A percentile compares a stretch with the other conserved stretches of the same genome.
Conservation (phyloP, 139 green algal genomes). For the Chlamydomonas eustigma region DNA sequence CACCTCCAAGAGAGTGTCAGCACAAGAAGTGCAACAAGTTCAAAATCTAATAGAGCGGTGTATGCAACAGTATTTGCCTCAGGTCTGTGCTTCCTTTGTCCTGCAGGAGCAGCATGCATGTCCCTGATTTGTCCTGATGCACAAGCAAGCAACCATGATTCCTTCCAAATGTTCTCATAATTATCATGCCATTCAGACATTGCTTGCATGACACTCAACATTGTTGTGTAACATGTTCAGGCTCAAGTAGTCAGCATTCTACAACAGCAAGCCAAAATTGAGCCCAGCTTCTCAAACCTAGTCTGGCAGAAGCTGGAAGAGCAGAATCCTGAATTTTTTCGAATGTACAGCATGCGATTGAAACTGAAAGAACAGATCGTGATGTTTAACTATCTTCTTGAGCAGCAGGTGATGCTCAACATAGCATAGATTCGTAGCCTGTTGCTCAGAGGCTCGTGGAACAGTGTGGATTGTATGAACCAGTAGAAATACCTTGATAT, state of each 20-base stretch:
- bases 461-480: conserved; percentile 27
- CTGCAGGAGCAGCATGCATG: neutral
- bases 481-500: neutral
- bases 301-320: conserved; percentile 94
- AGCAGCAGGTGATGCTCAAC: conserved; percentile 65
- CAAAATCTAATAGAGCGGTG: conserved; percentile 93
- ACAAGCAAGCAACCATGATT: no score
- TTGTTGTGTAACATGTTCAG: neutral
- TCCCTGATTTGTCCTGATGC: no score
- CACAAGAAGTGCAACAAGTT: conserved; percentile 80
- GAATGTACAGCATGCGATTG: conserved; percentile 72
- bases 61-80: conserved; percentile 89
- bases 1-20: conserved; percentile 8
- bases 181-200: neutral
- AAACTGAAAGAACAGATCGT: conserved; percentile 83
- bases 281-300: conserved; percentile 83
- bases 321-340: conserved; percentile 89
- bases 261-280: conserved; percentile 61
- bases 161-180: no score
- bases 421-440: neutral
- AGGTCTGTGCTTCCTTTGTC: conserved; percentile 33
- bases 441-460: conserved; percentile 44
- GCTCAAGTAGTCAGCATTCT: conserved; percentile 19
- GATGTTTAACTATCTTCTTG: conserved; percentile 90
- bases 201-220: neutral